These are phyloP conservation scores for Psilocybe mexicana DNA, from an alignment of 1,284 basidiomycete genomes.

Conservation along the genomic window DNA sequence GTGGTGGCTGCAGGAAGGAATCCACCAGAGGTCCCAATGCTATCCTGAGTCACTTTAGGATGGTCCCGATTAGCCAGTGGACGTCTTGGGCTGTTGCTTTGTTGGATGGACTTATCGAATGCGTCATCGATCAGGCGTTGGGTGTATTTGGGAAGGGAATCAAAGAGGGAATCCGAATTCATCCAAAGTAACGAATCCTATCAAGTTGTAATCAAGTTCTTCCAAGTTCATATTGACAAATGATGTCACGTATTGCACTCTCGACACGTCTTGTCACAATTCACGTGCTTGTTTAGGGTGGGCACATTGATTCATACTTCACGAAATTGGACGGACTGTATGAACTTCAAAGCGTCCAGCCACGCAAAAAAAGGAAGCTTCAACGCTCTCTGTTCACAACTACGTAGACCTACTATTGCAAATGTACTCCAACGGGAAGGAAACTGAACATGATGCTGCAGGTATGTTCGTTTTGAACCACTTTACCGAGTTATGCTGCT, in stretches of 20 bases:
- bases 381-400: too few relatives aligned
- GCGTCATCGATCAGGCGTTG: conserved; percentile 26
- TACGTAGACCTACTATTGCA: conserved; percentile 19
- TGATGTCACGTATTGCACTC: too few relatives aligned
- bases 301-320: too few relatives aligned
- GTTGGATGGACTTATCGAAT: conserved; percentile 17
- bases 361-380: too few relatives aligned
- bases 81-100: not conserved
- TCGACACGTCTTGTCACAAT: too few relatives aligned
- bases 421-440: conserved; percentile 75
- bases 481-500: not conserved
- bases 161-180: conserved; percentile 18
- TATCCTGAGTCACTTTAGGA: not conserved
- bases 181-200: too few relatives aligned
- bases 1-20: not conserved
- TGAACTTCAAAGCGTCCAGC: too few relatives aligned
- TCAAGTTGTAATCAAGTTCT: too few relatives aligned
- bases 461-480: conserved; percentile 28
- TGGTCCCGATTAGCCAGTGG: not conserved
- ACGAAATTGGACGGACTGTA: too few relatives aligned
- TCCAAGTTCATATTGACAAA: too few relatives aligned
- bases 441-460: conserved; percentile 47
- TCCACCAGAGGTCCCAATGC: too few relatives aligned
- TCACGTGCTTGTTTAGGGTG: too few relatives aligned
- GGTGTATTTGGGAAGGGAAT: conserved; percentile 19